A percentile compares a stretch with the other conserved stretches of the same genome.
phyloP scores from a whole-genome alignment of 495 filamentous ascomycete species.

The Hypoxylon crocopeplum region DNA sequence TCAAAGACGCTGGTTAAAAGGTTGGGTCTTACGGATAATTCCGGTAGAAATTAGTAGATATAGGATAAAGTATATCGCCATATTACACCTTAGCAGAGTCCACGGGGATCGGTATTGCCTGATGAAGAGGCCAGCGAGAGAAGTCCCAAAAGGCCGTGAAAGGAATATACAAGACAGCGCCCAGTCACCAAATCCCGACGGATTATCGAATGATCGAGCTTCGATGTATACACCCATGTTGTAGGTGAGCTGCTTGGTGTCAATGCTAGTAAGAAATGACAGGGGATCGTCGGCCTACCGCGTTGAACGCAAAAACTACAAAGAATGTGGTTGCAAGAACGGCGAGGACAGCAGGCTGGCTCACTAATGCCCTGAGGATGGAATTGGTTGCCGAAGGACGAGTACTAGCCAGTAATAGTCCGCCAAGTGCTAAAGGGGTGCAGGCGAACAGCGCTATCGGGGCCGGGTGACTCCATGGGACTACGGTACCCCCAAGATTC shows the following conservation, averaged over 20 bases:
- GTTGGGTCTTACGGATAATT: neutral
- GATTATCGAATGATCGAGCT: neutral
- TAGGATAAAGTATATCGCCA: constrained; percentile 1
- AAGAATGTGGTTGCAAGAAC: neutral
- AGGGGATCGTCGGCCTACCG: neutral
- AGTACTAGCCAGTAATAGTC: neutral
- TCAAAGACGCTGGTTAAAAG: neutral
- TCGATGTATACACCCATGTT: constrained; percentile 7
- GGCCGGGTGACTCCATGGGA: neutral
- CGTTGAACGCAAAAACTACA: constrained; percentile 4
- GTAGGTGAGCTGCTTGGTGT: constrained; percentile 1
- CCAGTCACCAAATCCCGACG: constrained; percentile 4
- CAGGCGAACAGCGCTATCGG: neutral
- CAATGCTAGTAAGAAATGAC: neutral
- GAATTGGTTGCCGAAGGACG: neutral
- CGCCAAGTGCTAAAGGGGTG: neutral
- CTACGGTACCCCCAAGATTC: neutral
- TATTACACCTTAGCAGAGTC: neutral
- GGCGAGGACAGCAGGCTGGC: neutral
- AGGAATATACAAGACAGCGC: constrained; percentile 4
- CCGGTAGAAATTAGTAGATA: neutral
- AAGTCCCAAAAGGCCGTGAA: constrained; percentile 1
- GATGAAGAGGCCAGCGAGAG: neutral
- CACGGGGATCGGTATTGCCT: neutral
- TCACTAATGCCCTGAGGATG: neutral